A percentile compares a stretch with the other conserved stretches of the same genome.
Conservation (phyloP, 306 rosid species). For the Sicyos edulis region DNA sequence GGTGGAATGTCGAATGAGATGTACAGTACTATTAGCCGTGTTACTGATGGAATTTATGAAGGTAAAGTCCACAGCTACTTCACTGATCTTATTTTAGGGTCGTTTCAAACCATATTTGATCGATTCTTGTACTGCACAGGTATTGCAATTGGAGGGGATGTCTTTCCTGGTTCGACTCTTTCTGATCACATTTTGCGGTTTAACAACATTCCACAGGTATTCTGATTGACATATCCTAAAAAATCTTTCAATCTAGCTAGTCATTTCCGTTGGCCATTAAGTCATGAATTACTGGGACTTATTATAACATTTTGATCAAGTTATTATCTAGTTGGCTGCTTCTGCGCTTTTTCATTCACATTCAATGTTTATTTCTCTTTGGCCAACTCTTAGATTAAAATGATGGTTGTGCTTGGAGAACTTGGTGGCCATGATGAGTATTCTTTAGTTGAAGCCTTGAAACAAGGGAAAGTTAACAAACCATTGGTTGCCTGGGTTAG, state of each 20-base stretch:
- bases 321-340: background rate
- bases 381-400: constrained; percentile 51
- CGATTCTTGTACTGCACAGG: constrained; percentile 40
- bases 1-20: constrained; percentile 99
- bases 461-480: constrained; percentile 84
- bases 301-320: background rate
- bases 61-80: constrained; percentile 33
- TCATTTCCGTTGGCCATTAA: background rate
- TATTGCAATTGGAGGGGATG: constrained; percentile 98
- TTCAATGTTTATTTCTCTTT: constrained; percentile 20
- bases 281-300: background rate
- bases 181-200: constrained; percentile 94
- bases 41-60: constrained; percentile 90
- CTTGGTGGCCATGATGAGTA: constrained; percentile 96
- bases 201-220: constrained; percentile 90
- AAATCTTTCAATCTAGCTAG: constrained; percentile 8
- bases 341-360: background rate
- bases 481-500: constrained; percentile 99
- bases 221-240: constrained; percentile 19
- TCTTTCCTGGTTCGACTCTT: constrained; percentile 95
- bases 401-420: constrained; percentile 95
- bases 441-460: constrained; percentile 86
- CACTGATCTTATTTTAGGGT: background rate
- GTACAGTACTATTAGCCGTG: constrained; percentile 83
- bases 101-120: constrained; percentile 14